phyloP scores from a whole-genome alignment of 208 protist genomes.

The Trichomonas gallinae region DNA sequence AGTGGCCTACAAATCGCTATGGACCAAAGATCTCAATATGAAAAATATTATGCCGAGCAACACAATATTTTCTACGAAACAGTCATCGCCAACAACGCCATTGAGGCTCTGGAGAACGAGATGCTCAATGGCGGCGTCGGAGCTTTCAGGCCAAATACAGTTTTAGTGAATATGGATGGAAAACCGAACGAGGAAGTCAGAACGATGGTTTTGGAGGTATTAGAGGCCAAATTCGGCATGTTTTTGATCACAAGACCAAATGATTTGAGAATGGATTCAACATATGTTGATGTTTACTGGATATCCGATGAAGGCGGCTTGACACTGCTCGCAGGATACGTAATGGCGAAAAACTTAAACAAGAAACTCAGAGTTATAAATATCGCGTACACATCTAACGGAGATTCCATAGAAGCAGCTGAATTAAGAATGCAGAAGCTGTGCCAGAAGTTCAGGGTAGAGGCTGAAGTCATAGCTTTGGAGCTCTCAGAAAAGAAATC shows the following conservation, averaged over 20 bases:
- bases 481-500: not conserved
- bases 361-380: not conserved
- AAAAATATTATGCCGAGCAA: not conserved
- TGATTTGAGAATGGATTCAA: not conserved
- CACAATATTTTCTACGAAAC: not conserved
- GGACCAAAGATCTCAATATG: not conserved
- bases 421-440: not conserved
- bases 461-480: not conserved
- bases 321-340: not conserved
- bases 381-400: not conserved
- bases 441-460: not conserved
- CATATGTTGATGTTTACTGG: not conserved
- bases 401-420: not conserved
- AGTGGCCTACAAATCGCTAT: not conserved
- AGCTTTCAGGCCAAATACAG: not conserved
- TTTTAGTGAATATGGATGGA: not conserved
- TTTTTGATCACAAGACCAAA: not conserved
- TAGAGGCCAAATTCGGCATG: not conserved
- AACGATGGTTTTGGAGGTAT: not conserved
- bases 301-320: not conserved
- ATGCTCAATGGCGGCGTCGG: not conserved
- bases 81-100: not conserved
- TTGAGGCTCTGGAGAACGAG: not conserved
- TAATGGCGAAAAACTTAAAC: not conserved
- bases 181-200: not conserved